Percentiles rank a stretch among this genome's conserved stretches.
These are phyloP conservation scores for Chrysanthemum makinoi DNA, from an alignment of 129 eudicot genomes.

Conservation along the genomic window DNA sequence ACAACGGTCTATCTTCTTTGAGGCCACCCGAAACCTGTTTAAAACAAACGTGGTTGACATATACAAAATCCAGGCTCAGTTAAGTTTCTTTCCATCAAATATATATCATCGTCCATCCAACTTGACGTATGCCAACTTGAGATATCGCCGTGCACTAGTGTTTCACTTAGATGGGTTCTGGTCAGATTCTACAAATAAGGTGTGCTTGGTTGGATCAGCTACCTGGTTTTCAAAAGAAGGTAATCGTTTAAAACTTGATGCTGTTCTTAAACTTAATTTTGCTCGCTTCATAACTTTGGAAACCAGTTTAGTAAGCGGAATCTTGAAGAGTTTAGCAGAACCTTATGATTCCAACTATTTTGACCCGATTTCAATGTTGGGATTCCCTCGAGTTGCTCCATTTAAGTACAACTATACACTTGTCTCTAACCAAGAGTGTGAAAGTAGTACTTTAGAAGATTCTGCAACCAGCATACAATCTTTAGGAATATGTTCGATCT, in stretches of 20 bases:
- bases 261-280: conserved; percentile 52
- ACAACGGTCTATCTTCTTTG: conserved; percentile 28
- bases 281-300: conserved; percentile 37
- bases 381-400: conserved; percentile 37
- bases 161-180: conserved; percentile 65
- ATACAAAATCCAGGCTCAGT: conserved; percentile 48
- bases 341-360: conserved; percentile 40
- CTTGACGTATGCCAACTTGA: not conserved
- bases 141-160: conserved; percentile 18
- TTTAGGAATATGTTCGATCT: conserved; percentile 32
- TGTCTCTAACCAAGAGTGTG: conserved; percentile 43
- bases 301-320: conserved; percentile 57
- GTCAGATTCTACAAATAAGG: conserved; percentile 51
- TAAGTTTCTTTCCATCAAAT: conserved; percentile 26
- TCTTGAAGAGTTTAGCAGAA: conserved; percentile 50
- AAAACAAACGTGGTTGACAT: conserved; percentile 31
- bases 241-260: conserved; percentile 35
- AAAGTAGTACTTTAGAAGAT: conserved; percentile 1
- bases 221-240: conserved; percentile 34
- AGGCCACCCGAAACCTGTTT: conserved; percentile 27
- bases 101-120: conserved; percentile 10
- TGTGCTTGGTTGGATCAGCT: conserved; percentile 71
- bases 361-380: conserved; percentile 50
- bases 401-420: conserved; percentile 44
- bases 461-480: conserved; percentile 32